Percentiles rank a stretch among this genome's conserved stretches.
These are phyloP conservation scores for Dendrostoma leiphaemia DNA, from an alignment of 2,329 filamentous ascomycete species.

Conservation along the genomic window DNA sequence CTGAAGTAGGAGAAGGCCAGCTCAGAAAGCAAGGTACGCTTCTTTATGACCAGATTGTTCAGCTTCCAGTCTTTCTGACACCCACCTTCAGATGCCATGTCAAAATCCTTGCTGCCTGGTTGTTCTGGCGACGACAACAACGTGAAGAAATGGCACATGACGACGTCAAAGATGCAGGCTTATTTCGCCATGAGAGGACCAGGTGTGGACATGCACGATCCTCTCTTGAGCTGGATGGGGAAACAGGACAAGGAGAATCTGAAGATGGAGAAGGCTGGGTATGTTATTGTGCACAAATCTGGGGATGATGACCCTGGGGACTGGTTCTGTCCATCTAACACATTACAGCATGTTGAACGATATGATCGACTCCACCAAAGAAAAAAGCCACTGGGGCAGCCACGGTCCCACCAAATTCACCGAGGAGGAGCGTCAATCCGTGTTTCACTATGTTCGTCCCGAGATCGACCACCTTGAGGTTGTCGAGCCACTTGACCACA, in stretches of 20 bases:
- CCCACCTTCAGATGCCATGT: neutral
- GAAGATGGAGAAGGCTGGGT: neutral
- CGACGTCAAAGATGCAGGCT: slow-evolving; percentile 25
- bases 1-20: neutral
- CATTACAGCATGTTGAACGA: slow-evolving; percentile 6
- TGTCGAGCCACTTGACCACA: slow-evolving; percentile 8
- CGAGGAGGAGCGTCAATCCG: slow-evolving; percentile 7
- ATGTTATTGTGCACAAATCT: neutral
- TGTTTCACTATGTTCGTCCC: slow-evolving; percentile 17
- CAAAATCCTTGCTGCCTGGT: neutral
- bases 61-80: neutral
- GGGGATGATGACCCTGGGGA: too few species aligned
- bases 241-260: slow-evolving; percentile 4
- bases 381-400: slow-evolving; percentile 5
- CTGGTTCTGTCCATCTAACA: too few species aligned
- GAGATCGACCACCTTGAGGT: slow-evolving; percentile 16
- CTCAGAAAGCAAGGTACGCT: neutral
- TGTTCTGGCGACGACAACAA: neutral
- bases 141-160: slow-evolving; percentile 6
- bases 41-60: neutral
- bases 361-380: slow-evolving; percentile 4
- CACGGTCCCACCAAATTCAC: slow-evolving; percentile 11
- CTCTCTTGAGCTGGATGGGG: slow-evolving; percentile 28
- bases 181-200: slow-evolving; percentile 34
- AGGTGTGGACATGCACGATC: slow-evolving; percentile 22